Percentiles rank a stretch among this genome's conserved stretches.
Conservation (phyloP, 2,329 filamentous ascomycete genomes). For the Podosphaera leucotricha region DNA sequence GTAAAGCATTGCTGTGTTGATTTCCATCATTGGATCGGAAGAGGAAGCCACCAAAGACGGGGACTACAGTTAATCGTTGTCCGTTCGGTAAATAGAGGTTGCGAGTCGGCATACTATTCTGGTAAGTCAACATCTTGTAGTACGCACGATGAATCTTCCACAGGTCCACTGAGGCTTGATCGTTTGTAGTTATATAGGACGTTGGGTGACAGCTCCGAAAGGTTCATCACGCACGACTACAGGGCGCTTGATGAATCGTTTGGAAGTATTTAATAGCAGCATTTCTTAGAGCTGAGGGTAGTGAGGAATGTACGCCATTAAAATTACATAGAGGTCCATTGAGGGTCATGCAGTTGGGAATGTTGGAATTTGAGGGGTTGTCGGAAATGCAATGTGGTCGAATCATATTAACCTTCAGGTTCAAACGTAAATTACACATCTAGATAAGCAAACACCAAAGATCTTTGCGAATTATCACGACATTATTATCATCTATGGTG, state of each 20-base stretch:
- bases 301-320: too few relatives aligned
- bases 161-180: neutral
- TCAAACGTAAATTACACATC: too few relatives aligned
- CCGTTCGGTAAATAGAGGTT: constrained; percentile 64
- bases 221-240: neutral
- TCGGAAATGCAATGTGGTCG: too few relatives aligned
- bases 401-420: too few relatives aligned
- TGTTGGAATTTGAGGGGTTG: too few relatives aligned
- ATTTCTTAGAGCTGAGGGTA: neutral
- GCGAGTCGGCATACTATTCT: neutral
- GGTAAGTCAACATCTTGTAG: neutral
- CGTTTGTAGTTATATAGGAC: neutral
- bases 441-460: too few relatives aligned
- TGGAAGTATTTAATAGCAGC: neutral
- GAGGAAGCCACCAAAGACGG: constrained; percentile 75
- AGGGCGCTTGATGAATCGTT: neutral
- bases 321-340: too few relatives aligned
- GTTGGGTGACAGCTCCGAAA: neutral
- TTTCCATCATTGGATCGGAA: constrained; percentile 68
- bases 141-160: neutral
- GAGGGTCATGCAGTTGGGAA: too few relatives aligned
- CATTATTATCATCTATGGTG: too few relatives aligned
- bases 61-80: constrained; percentile 55
- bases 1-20: constrained; percentile 45
- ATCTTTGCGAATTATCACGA: too few relatives aligned